Evolutionary conservation across 148 eudicot genomes (phyloP), one percentile per base, ranked within the genome.

Genomic region (Heliosperma pusillum): DNA sequence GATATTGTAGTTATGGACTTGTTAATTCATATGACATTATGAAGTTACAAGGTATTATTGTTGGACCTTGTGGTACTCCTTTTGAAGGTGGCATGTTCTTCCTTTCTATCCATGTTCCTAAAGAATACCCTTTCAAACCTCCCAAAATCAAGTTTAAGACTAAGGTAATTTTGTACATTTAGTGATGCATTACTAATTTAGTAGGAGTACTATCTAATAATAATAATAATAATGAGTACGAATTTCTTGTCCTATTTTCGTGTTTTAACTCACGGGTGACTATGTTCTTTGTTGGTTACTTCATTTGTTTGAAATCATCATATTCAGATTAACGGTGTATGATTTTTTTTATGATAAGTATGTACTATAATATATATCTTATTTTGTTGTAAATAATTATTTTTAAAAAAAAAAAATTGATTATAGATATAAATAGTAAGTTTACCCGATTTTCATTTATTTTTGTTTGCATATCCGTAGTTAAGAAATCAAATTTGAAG

Each of bases 81-180:
- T 77, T 77, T 70, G 73, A 77, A 11, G 74, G 68, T 20, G 79
- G 79, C 1, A 3, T 77, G 20, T 77, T 77, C 69, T 69, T 70
- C 69, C 74, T 77, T 22, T 24, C 44, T 40, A 59, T 76, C 44
- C 19, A 12, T n/a, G 19, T 77, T 70, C 79, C 79, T 45, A 6
- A 10, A n/a, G 20, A 69, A 7, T 77, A 77, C 50, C 79, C 79
- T 25, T 77, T 11, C 36, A 60, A 60, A 60, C 79, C 79, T 77
- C 79, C 79, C 22, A 45, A 60, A 20, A 70, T 77, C 66, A 77
- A 69, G 74, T 77, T 77, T 56, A 56, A 44, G 66, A 70, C 79
- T 12, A 77, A 77, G 79, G 74, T 70, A 27, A 36, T 10, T 26
- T 42, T 24, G 3, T 5, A 8, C 25, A 33, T 33, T 33, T 33